Evolutionary conservation across 1,139 yeast genomes (phyloP).

Genomic region (Candida sojae): DNA sequence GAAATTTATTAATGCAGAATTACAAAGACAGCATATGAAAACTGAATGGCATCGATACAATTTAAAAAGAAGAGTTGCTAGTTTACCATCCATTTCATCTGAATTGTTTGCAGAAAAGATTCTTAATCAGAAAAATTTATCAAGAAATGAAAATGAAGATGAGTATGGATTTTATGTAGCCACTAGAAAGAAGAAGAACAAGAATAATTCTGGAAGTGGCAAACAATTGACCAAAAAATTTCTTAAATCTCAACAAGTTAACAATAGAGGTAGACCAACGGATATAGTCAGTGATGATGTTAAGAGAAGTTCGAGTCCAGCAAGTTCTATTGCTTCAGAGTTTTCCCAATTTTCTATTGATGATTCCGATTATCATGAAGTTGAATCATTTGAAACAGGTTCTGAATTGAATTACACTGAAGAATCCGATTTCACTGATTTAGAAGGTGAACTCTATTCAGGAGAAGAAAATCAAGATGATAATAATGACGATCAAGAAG

Average conservation of each 20-base stretch:
- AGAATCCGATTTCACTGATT: slow-evolving; percentile 39
- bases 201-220: slow-evolving; percentile 15
- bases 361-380: slow-evolving; percentile 33
- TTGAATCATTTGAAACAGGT: slow-evolving; percentile 41
- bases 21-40: slow-evolving; percentile 91
- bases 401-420: slow-evolving; percentile 52
- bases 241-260: slow-evolving; percentile 12
- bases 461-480: slow-evolving; percentile 15
- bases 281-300: slow-evolving; percentile 10
- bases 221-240: slow-evolving; percentile 24
- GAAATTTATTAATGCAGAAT: slow-evolving; percentile 72
- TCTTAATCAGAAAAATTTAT: slow-evolving; percentile 21
- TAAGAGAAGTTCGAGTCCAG: slow-evolving; percentile 49
- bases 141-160: slow-evolving; percentile 50
- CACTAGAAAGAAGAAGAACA: slow-evolving; percentile 25
- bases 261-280: slow-evolving; percentile 15
- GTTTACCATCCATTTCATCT: slow-evolving; percentile 75
- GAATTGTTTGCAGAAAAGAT: slow-evolving; percentile 82
- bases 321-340: slow-evolving; percentile 54
- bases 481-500: slow-evolving; percentile 25
- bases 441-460: slow-evolving; percentile 21
- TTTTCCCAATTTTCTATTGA: slow-evolving; percentile 70
- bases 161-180: slow-evolving; percentile 63
- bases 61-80: slow-evolving; percentile 87
- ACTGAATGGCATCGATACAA: slow-evolving; percentile 96